phyloP scores from a whole-genome alignment of 345 rosid species.

The Corchorus capsularis region DNA sequence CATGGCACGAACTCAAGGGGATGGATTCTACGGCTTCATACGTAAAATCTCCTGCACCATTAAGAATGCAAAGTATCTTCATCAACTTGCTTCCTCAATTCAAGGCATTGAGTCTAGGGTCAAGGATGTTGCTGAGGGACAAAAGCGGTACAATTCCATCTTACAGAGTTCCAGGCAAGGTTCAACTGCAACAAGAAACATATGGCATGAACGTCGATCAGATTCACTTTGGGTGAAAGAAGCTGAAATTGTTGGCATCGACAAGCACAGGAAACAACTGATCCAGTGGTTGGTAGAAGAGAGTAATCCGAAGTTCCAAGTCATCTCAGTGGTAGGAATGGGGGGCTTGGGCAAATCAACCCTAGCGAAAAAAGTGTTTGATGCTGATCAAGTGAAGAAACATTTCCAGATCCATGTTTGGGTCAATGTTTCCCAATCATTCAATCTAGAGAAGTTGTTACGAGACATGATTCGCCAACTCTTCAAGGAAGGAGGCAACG shows the following conservation, averaged over 20 bases:
- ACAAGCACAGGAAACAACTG: neutral
- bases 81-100: neutral
- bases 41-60: no score
- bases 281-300: slow-evolving; percentile 4
- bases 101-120: neutral
- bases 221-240: neutral
- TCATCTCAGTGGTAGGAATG: slow-evolving; percentile 32
- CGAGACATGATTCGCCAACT: no score
- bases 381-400: neutral
- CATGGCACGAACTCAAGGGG: neutral
- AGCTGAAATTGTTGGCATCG: neutral
- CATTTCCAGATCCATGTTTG: slow-evolving; percentile 16
- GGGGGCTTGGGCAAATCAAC: slow-evolving; percentile 32
- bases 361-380: slow-evolving; percentile 5
- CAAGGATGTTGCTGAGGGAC: neutral
- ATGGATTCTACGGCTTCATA: neutral
- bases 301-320: neutral
- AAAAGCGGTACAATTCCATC: no score
- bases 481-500: no score
- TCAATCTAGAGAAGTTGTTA: neutral
- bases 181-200: no score
- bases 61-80: neutral
- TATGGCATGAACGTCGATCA: neutral
- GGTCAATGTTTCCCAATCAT: slow-evolving; percentile 15
- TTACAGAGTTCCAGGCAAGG: no score